Evolutionary conservation across 139 green algal genomes (phyloP).

Genomic region (Dunaliella primolecta): DNA sequence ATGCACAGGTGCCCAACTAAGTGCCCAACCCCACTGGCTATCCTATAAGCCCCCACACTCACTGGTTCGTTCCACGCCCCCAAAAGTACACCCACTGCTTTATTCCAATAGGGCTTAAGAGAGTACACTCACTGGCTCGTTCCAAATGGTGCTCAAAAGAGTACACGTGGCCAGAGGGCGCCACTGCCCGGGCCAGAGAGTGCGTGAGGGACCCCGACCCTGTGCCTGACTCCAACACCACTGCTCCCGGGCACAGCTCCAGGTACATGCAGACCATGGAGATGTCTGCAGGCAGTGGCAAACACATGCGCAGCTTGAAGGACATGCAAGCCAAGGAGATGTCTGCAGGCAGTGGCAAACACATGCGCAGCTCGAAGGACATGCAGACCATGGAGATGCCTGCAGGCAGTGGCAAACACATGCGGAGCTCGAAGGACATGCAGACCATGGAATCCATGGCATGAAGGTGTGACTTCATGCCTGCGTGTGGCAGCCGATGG

Average conservation of each 20-base stretch:
- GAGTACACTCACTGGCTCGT: constrained; percentile 48
- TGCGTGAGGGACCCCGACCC: constrained; percentile 90
- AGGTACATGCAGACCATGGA: constrained; percentile 68
- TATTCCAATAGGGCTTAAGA: no score
- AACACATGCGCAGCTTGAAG: constrained; percentile 81
- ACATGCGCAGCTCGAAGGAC: neutral
- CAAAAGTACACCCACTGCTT: no score
- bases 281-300: constrained; percentile 18
- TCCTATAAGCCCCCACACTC: no score
- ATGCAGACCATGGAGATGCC: neutral
- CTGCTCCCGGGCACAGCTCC: constrained; percentile 77
- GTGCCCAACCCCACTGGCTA: neutral
- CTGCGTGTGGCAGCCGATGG: no score
- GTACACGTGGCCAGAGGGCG: constrained; percentile 78
- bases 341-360: constrained; percentile 14
- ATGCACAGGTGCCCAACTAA: neutral
- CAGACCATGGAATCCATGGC: neutral
- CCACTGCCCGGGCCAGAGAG: constrained; percentile 83
- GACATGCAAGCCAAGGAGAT: constrained; percentile 56
- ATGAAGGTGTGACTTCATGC: no score
- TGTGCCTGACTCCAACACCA: constrained; percentile 88
- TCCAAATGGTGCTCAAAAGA: constrained; percentile 95
- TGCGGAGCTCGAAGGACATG: neutral
- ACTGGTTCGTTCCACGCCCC: no score
- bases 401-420: no score